Base-by-base conservation (phyloP, 345 rosid genomes). In the Bruguiera sexangula region DNA sequence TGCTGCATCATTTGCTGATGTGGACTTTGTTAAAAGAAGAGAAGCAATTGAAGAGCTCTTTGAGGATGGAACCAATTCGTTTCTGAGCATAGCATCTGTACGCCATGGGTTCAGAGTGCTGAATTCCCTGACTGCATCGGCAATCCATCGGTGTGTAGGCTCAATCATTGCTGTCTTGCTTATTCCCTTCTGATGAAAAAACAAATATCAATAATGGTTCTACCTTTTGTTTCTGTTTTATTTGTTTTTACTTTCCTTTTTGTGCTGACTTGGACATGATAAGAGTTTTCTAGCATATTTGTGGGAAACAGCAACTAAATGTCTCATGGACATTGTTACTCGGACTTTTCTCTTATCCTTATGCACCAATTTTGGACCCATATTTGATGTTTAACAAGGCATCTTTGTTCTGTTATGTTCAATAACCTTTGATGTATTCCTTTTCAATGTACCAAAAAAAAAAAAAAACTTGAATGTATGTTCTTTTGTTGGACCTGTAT, bases 21-120 rank as follows among this genome's bases (percentile, higher is more conserved):
- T 85, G 81, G 98, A 94, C 81, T 94, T 94, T 81, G 93, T 94
- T 52, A 94, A 81, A 82, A 87, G 96, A 81, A 88, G 98, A 81
- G 90, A 89, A 77, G 80, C 73, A 69, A 75, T 88, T 74, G 97
- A 94, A 67, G 98, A 89, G 78, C 84, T 73, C 72, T 89, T 94
- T 51, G 98, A 94, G 84, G 97, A 94, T 81, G 98, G 98, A 34
- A 89, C 96, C 68, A 70, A 74, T 76, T 86, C 98, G 60, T 94
- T 91, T 82, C 78, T 94, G 76, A 86, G 92, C 85, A 87, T 94
- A 83, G 87, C 93, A 80, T 88, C 97, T 51, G 69, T 94, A 37
- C 82, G 61, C 64, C 90, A 89, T 76, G 97, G 98, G 56, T 91
- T 94, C 75, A 92, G 80, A 68, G 65, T 86, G 67, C 86, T 94